Conservation (phyloP, 768 basidiomycete genomes). For the Lepiota venenata region DNA sequence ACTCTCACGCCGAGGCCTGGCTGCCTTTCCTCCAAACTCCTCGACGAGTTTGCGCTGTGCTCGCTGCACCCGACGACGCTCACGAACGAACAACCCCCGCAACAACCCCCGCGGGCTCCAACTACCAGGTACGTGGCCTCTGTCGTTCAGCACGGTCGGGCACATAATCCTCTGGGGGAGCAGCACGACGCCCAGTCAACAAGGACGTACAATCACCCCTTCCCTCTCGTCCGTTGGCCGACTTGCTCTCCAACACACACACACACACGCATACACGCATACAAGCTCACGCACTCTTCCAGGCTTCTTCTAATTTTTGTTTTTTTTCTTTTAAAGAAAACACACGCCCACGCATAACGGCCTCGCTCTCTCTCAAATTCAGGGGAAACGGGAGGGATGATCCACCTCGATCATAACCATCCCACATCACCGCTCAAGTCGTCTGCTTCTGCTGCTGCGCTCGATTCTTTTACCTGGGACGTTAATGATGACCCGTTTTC, state of each 20-base stretch:
- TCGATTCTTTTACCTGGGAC: conserved; percentile 11
- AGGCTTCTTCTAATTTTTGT: too few relatives aligned
- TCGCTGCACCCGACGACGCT: not conserved
- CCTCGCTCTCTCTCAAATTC: too few relatives aligned
- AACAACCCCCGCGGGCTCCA: too few relatives aligned
- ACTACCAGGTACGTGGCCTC: not conserved
- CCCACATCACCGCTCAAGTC: conserved; percentile 12
- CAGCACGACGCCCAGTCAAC: too few relatives aligned
- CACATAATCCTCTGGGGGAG: too few relatives aligned
- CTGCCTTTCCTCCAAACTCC: conserved; percentile 15
- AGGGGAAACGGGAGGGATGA: conserved; percentile 1
- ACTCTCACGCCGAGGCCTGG: conserved; percentile 16
- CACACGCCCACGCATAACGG: too few relatives aligned
- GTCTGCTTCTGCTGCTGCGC: conserved; percentile 11
- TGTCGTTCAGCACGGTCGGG: not conserved
- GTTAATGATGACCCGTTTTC: conserved; percentile 10
- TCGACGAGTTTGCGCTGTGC: not conserved
- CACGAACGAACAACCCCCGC: not conserved
- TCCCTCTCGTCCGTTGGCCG: too few relatives aligned
- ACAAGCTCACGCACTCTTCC: too few relatives aligned
- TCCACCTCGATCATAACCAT: conserved; percentile 12
- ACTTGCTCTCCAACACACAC: too few relatives aligned
- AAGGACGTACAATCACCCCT: too few relatives aligned
- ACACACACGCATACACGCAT: too few relatives aligned
- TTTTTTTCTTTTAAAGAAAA: too few relatives aligned